Evolutionary conservation across 2,329 filamentous ascomycete species (phyloP), one percentile per base, ranked within the genome.

Genomic region (Drechslera avenae): DNA sequence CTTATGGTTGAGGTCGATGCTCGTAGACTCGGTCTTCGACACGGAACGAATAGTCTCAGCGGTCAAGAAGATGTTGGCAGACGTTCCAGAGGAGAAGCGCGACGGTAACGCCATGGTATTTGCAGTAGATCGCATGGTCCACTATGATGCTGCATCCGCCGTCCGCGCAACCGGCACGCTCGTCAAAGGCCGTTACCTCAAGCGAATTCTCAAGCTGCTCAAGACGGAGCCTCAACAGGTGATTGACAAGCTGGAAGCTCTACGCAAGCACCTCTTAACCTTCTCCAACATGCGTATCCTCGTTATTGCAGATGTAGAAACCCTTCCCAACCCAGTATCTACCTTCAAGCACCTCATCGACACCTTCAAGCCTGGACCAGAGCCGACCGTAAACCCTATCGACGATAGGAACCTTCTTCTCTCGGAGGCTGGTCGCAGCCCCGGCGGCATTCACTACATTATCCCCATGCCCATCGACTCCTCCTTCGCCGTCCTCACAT

Each of bases 381-480:
- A 73, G 14, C 77, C 81, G 13, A 76, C 83, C 0, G 80, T 95
- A 46, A 79, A 85, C 12, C 86, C 90, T 1, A 86, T 97, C 40
- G 84, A 88, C 51, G 83, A 86, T 58, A 84, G 86, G 7, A 80
- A 83, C 43, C 82, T 84, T 32, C 81, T 91, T n/a, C 84, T 96
- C 46, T 95, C 85, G 57, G 79, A 84, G 0, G 85, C 90, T 46
- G 94, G 91, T 13, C 81, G 82, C 45, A 84, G 83, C 5, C 89
- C 92, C 0, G 94, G 94, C 12, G 83, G 84, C 4, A 81, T 89
- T 30, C 85, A 87, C 26, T 88, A 90, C 60, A 83, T 99, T 46
- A 84, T 97, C 17, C 91, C 94, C 13, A 94, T 99, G 86, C 85
- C 90, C 0, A 88, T 97, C 43, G 94, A 99, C 76, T 95, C 90